Evolutionary conservation across 331 rosid genomes (phyloP).

Genomic region (Saraca asoca): DNA sequence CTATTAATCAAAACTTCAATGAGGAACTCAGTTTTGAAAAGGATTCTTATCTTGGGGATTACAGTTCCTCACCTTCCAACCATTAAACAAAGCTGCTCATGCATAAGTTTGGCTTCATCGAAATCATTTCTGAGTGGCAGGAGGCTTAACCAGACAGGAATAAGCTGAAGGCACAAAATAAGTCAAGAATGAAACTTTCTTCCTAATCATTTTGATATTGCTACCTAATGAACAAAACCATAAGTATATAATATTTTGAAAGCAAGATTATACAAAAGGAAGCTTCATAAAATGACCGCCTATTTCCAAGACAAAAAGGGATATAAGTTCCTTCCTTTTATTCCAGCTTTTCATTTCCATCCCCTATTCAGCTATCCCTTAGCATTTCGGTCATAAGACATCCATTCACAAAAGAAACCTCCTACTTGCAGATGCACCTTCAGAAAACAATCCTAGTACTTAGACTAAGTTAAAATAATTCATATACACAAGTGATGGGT

Average conservation of each 20-base stretch:
- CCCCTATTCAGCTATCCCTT: too few species aligned
- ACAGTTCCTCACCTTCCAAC: conserved; percentile 39
- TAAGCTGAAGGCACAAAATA: conserved; percentile 31
- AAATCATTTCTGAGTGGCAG: conserved; percentile 43
- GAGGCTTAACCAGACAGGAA: conserved; percentile 47
- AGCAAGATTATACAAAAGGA: background rate
- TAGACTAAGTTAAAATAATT: too few species aligned
- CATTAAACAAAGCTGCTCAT: conserved; percentile 47
- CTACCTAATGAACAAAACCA: conserved; percentile 6
- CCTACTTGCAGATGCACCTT: too few species aligned
- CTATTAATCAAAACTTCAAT: conserved; percentile 6
- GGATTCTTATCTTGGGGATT: background rate
- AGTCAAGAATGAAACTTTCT: background rate
- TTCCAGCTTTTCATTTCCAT: too few species aligned
- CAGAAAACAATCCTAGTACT: too few species aligned
- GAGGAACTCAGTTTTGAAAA: conserved; percentile 17
- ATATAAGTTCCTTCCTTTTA: too few species aligned
- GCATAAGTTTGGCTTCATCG: conserved; percentile 49
- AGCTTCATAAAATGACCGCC: background rate
- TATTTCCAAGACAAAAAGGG: too few species aligned
- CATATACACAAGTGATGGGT: too few species aligned
- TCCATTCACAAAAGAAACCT: too few species aligned
- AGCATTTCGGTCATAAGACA: too few species aligned
- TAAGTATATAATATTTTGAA: conserved; percentile 11
- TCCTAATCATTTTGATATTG: conserved; percentile 1